phyloP scores from a whole-genome alignment of 2,329 filamentous ascomycete genomes.

The Colletotrichum sp. region DNA sequence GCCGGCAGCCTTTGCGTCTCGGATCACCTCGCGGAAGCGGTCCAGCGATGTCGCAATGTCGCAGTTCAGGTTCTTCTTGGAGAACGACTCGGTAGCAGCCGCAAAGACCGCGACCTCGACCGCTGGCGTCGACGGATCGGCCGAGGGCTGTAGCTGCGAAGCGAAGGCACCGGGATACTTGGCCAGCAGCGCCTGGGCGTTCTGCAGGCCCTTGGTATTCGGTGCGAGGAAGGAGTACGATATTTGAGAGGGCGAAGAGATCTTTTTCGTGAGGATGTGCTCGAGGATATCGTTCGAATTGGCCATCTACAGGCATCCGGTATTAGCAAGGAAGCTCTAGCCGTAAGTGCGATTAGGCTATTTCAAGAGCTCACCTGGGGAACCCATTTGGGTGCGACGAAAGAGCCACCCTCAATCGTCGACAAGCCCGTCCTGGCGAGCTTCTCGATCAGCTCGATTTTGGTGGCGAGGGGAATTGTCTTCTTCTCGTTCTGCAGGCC shows the following conservation, averaged over 20 bases:
- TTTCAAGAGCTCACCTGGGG: conserved; percentile 66
- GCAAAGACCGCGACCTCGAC: conserved; percentile 83
- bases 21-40: conserved; percentile 73
- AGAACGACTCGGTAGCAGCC: conserved; percentile 82
- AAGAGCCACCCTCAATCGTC: conserved; percentile 82
- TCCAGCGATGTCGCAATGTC: conserved; percentile 75
- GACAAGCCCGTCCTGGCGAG: conserved; percentile 72
- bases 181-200: conserved; percentile 58
- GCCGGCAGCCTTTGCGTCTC: conserved; percentile 66
- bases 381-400: conserved; percentile 85
- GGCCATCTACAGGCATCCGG: conserved; percentile 65
- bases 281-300: conserved; percentile 78
- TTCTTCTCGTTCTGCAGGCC: conserved; percentile 87
- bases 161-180: conserved; percentile 54
- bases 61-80: conserved; percentile 83
- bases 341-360: background rate
- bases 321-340: background rate
- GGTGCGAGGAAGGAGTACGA: conserved; percentile 84
- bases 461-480: conserved; percentile 72
- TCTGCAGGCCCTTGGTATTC: conserved; percentile 74
- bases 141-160: conserved; percentile 53
- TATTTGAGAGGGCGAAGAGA: conserved; percentile 59
- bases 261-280: conserved; percentile 65
- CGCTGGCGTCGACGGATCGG: conserved; percentile 48
- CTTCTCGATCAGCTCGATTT: conserved; percentile 76